These are phyloP conservation scores for Paramecium caudatum DNA, from an alignment of 73 alveolate genomes.

Conservation along the genomic window DNA sequence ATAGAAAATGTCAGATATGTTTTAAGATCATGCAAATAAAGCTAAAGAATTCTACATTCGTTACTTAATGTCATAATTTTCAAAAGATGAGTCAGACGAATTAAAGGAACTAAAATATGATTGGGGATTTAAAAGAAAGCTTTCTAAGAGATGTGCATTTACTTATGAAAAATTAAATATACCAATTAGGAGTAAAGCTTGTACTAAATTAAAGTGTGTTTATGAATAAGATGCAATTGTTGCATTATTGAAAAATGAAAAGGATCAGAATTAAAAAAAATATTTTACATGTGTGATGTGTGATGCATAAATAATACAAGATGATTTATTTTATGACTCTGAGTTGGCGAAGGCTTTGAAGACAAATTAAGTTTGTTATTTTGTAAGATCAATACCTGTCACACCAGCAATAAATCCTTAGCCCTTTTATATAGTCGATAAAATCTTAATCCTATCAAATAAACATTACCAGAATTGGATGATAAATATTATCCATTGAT, in stretches of 20 bases:
- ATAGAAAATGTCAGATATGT: neutral
- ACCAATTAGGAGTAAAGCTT: neutral
- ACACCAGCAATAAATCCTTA: neutral
- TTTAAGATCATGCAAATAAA: neutral
- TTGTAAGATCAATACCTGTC: neutral
- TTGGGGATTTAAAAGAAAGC: constrained; percentile 20
- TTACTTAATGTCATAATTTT: too few relatives aligned
- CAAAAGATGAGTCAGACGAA: neutral
- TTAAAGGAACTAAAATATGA: neutral
- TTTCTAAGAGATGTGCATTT: constrained; percentile 18
- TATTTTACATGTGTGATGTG: neutral
- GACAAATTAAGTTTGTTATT: neutral
- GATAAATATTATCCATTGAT: neutral
- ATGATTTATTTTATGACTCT: neutral
- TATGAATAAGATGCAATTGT: neutral
- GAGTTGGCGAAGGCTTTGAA: neutral
- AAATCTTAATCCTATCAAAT: neutral
- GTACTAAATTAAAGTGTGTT: constrained; percentile 22
- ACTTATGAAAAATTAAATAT: neutral
- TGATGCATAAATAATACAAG: neutral
- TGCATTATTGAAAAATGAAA: neutral
- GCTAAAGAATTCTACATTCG: neutral
- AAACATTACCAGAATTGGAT: neutral
- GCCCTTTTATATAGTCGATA: neutral
- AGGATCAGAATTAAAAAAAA: neutral